phyloP scores from a whole-genome alignment of 345 rosid genomes.

The Pugionium cornutum region DNA sequence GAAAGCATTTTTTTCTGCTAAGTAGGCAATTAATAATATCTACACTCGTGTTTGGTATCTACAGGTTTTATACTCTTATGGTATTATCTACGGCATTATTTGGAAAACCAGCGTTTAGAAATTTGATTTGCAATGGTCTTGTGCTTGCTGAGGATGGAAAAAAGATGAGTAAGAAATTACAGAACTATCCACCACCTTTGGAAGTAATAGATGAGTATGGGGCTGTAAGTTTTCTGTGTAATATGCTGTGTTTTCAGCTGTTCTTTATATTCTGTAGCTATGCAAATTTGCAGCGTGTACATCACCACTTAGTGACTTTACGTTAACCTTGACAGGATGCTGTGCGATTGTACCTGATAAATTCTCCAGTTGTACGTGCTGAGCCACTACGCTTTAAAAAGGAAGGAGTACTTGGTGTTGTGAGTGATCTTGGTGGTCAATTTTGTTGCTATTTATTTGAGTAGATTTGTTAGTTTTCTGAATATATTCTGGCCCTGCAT shows the following conservation, averaged over 20 bases:
- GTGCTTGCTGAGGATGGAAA: constrained; percentile 98
- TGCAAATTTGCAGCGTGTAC: constrained; percentile 4
- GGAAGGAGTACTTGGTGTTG: constrained; percentile 92
- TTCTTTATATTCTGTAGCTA: constrained; percentile 10
- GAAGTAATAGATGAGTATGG: constrained; percentile 91
- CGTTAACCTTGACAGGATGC: constrained; percentile 66
- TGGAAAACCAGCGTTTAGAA: constrained; percentile 90
- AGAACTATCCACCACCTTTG: constrained; percentile 88
- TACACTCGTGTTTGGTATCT: constrained; percentile 3
- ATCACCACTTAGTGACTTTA: constrained; percentile 22
- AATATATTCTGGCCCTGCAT: constrained; percentile 21
- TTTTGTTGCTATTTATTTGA: constrained; percentile 17
- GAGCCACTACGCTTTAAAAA: constrained; percentile 91
- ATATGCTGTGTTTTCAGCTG: constrained; percentile 3
- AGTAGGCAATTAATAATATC: not conserved
- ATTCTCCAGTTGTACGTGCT: constrained; percentile 98
- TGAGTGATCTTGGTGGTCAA: constrained; percentile 50
- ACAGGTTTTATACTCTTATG: constrained; percentile 98
- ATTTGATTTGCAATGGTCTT: constrained; percentile 96
- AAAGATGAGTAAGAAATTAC: constrained; percentile 92
- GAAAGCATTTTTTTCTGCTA: not conserved
- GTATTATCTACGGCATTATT: constrained; percentile 96
- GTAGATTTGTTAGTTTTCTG: constrained; percentile 23
- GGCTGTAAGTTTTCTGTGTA: constrained; percentile 63
- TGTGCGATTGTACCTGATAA: constrained; percentile 83